phyloP scores from a whole-genome alignment of 73 alveolate species.

The Tetrahymena borealis region DNA sequence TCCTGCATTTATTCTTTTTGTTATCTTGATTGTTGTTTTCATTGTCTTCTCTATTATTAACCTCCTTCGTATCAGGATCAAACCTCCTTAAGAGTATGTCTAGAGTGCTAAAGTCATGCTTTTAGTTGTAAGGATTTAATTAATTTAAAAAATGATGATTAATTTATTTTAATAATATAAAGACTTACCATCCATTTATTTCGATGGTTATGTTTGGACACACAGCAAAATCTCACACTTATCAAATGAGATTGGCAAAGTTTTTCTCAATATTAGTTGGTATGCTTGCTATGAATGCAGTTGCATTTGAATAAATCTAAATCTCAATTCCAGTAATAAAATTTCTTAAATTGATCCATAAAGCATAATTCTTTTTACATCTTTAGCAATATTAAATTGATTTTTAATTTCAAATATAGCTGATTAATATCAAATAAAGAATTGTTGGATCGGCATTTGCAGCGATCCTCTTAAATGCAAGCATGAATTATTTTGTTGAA shows the following conservation, averaged over 20 bases:
- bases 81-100: neutral
- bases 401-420: neutral
- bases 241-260: neutral
- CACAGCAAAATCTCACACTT: neutral
- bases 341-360: neutral
- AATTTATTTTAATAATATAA: neutral
- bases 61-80: neutral
- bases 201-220: neutral
- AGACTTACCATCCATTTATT: neutral
- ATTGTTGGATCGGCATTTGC: neutral
- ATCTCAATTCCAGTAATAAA: neutral
- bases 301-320: neutral
- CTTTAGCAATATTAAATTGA: too few relatives aligned
- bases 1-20: neutral
- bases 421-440: neutral
- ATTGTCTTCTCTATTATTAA: neutral
- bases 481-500: neutral
- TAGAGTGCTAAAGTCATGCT: neutral
- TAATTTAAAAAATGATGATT: neutral
- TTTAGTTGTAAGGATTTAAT: neutral
- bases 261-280: neutral
- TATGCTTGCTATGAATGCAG: neutral
- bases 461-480: neutral
- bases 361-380: too few relatives aligned
- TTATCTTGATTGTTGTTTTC: neutral